Evolutionary conservation across 1,284 basidiomycete genomes (phyloP), one percentile per base, ranked within the genome.

Genomic region (Porodaedalea pini): DNA sequence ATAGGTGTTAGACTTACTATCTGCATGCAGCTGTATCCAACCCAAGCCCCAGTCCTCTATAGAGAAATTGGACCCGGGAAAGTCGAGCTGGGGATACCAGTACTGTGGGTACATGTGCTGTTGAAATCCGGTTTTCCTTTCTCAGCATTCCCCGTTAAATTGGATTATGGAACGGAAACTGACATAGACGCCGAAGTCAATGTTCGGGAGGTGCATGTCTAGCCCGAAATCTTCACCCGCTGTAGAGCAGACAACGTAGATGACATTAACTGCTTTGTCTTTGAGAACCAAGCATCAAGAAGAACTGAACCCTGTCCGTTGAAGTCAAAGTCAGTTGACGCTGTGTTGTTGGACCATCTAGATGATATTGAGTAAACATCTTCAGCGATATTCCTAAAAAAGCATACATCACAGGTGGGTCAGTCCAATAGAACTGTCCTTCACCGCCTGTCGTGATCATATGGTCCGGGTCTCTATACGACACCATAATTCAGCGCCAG

Each of bases 391-490:
- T 44, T 44, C 17, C 21, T 4, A 7, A 21, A 54, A 41, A n/a
- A 5, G 62, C 68, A 29, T 49, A 71, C 71, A 72, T 77, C 32
- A 70, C 65, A 21, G 70, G 69, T 1, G 73, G 69, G 8, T 75
- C 63, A 39, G 73, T 71, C 77, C 75, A 78, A 65, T 72, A 79
- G 67, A 82, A 82, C 19, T 81, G 79, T 1, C 81, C 81, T 68
- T 82, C 80, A 8, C 80, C 81, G 11, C 80, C 81, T 1, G 79
- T 80, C 0, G 79, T 81, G 39, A 83, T 81, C 66, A 82, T 62
- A 63, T 84, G 81, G 64, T 77, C 63, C 3, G 78, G 75, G 61
- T 84, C 81, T 37, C 80, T 82, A 53, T 25, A 23, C 10, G 29
- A 55, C 7, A 8, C 44, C 17, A 10, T 48, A 56, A 32, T 45